Base-by-base conservation (phyloP, 31 red algal genomes). In the Porphyra umbilicalis region DNA sequence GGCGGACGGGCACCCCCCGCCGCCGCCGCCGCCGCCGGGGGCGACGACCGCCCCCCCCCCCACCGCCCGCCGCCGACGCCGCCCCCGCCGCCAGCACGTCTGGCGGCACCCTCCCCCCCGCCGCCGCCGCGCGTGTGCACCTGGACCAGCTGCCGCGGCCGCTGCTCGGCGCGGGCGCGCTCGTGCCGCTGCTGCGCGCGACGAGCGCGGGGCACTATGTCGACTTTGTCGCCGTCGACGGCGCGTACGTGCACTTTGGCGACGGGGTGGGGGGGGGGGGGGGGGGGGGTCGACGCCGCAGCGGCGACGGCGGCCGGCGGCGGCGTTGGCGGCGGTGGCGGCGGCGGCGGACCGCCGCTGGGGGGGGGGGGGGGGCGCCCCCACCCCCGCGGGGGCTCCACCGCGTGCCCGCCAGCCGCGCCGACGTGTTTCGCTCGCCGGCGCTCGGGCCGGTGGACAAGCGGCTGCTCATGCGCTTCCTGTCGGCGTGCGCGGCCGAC, bases 121-220 rank as follows among this genome's bases (percentile, higher is more conserved):
- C 81, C 1, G 31, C 36, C 75, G 77, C 40, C 10, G 1, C 9
- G 10, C 79, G 82, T 18, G 68, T 46, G 16, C 5, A 39, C 35
- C 42, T 90, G 1, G 88, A 90, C 77, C 82, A 85, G 42, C 76
- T 85, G 35, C 83, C 83, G 39, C 57, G 83, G 16, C 83, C 88
- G 30, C 76, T 90, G 33, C 79, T 90, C 71, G 76, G 83, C 18
- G 71, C 78, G 10, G 88, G 83, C 8, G 44, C 77, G 78, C 75
- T 90, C 77, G 76, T 90, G 38, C 78, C 79, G 32, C 46, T 82
- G 13, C 57, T 90, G 9, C 79, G 77, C 20, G 67, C 74, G 11
- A 90, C 88, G 18, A 84, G 82, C 74, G 83, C 82, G 76, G 88
- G 88, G n/a, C 83, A 90, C n/a, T 90, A 90, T 29, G 39, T 90